Percentiles rank a stretch among this genome's conserved stretches.
Conservation (phyloP, 306 rosid species). For the Gleditsia sinensis region DNA sequence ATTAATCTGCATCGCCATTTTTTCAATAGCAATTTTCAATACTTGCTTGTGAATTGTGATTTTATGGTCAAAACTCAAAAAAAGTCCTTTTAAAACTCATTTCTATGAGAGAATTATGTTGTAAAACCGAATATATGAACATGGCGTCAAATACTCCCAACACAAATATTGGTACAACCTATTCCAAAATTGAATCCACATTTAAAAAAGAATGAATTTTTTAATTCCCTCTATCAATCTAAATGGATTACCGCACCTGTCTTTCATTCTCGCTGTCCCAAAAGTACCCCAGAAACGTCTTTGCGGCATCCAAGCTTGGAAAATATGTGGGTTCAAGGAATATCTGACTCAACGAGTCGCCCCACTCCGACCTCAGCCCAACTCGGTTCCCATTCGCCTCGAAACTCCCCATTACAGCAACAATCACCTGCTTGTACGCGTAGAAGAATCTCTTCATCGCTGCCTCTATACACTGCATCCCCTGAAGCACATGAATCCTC, state of each 20-base stretch:
- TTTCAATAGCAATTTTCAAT: no score
- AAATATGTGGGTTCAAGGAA: conserved; percentile 83
- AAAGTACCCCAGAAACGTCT: conserved; percentile 74
- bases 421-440: conserved; percentile 75
- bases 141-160: no score
- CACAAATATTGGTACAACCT: neutral
- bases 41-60: neutral
- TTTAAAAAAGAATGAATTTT: neutral
- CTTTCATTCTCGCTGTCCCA: conserved; percentile 32
- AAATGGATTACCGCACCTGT: no score
- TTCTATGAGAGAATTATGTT: no score
- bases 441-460: conserved; percentile 78
- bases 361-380: conserved; percentile 50
- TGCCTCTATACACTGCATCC: conserved; percentile 72
- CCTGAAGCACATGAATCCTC: conserved; percentile 72
- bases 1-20: neutral
- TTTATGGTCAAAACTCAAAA: no score
- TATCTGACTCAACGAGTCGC: conserved; percentile 78
- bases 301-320: conserved; percentile 94
- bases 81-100: no score
- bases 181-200: neutral
- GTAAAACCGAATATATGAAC: no score
- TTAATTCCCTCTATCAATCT: no score
- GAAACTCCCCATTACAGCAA: conserved; percentile 75
- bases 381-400: conserved; percentile 81